phyloP scores from a whole-genome alignment of 2,329 filamentous ascomycete genomes.

The Metarhizium guizhouense region DNA sequence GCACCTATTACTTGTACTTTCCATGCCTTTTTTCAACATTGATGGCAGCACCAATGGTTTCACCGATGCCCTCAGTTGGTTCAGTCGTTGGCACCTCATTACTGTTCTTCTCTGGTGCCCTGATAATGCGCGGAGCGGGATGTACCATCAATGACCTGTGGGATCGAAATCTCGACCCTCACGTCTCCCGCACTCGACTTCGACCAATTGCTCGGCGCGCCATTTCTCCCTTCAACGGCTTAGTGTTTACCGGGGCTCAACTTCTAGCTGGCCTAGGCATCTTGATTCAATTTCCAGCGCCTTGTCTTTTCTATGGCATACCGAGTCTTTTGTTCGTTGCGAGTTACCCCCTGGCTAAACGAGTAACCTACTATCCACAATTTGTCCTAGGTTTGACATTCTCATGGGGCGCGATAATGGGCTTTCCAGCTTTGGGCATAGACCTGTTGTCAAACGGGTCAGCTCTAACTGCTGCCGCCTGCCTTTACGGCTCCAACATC shows the following conservation, averaged over 20 bases:
- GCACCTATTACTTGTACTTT: conserved; percentile 78
- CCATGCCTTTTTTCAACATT: conserved; percentile 80
- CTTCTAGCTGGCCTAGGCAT: conserved; percentile 65
- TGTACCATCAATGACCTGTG: conserved; percentile 88
- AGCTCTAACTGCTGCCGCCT: conserved; percentile 56
- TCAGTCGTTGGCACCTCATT: conserved; percentile 55
- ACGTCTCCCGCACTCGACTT: conserved; percentile 66
- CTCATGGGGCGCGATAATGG: conserved; percentile 83
- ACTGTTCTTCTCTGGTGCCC: conserved; percentile 66
- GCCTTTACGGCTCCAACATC: conserved; percentile 68
- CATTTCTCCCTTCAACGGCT: conserved; percentile 59
- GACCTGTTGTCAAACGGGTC: conserved; percentile 57
- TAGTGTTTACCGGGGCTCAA: conserved; percentile 67
- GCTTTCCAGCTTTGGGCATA: conserved; percentile 73
- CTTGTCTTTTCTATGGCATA: conserved; percentile 69
- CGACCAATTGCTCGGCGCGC: conserved; percentile 76
- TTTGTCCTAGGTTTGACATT: conserved; percentile 76
- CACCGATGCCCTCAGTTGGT: conserved; percentile 49
- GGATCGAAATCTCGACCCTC: conserved; percentile 78
- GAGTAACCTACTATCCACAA: conserved; percentile 82
- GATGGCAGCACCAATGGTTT: conserved; percentile 62
- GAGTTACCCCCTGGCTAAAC: conserved; percentile 73
- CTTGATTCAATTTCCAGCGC: conserved; percentile 64
- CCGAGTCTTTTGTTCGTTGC: conserved; percentile 67
- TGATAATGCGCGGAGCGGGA: conserved; percentile 81